A percentile compares a stretch with the other conserved stretches of the same genome.
Evolutionary conservation across 306 rosid species (phyloP).

Genomic region (Cucumis melo): DNA sequence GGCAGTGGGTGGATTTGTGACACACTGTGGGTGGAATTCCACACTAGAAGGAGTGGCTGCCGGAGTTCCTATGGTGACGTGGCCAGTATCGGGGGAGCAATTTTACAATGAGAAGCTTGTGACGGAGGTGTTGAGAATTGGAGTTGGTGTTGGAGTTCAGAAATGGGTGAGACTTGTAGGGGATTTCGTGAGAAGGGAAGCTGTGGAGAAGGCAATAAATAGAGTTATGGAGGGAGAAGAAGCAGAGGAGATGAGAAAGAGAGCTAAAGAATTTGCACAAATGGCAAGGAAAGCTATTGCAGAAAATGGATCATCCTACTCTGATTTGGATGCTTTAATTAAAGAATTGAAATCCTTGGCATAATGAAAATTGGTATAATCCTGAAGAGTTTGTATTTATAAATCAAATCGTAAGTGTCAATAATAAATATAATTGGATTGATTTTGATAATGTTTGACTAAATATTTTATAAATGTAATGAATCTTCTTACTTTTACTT

Average conservation of each 20-base stretch:
- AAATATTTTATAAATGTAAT: too few relatives aligned
- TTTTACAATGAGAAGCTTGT: constrained; percentile 28
- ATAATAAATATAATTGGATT: too few relatives aligned
- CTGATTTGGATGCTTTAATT: constrained; percentile 3
- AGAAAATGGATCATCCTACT: constrained; percentile 18
- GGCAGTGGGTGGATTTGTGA: constrained; percentile 26
- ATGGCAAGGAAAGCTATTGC: constrained; percentile 13
- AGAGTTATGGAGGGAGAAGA: constrained; percentile 16
- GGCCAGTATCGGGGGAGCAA: constrained; percentile 18
- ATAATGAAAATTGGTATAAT: too few relatives aligned
- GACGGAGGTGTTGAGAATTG: constrained; percentile 9
- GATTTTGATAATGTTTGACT: too few relatives aligned
- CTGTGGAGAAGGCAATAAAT: constrained; percentile 15
- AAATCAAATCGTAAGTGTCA: too few relatives aligned
- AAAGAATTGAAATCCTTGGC: constrained; percentile 3
- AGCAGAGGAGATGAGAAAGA: constrained; percentile 20
- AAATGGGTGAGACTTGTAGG: constrained; percentile 11
- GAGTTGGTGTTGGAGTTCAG: constrained; percentile 18
- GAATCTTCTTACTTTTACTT: too few relatives aligned
- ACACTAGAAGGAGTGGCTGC: constrained; percentile 8
- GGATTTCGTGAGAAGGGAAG: constrained; percentile 12
- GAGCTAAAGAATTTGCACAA: constrained; percentile 8
- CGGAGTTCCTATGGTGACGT: constrained; percentile 16
- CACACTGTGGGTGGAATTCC: constrained; percentile 29
- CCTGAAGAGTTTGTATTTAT: too few relatives aligned